Base-by-base conservation (phyloP, 148 eudicot species). In the Fagopyrum tataricum region DNA sequence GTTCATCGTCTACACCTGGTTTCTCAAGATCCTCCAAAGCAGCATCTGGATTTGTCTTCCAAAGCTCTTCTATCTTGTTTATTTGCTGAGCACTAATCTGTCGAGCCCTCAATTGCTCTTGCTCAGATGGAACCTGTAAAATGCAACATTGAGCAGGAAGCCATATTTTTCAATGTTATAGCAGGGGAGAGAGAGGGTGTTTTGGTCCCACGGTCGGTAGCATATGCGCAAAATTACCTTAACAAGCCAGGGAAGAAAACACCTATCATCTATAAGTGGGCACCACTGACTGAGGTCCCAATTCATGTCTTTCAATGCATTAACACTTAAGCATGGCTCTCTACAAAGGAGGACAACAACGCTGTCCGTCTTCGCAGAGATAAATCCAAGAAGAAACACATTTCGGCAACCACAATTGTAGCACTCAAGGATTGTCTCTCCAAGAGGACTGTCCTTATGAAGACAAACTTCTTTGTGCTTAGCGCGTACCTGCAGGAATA, bases 241-340 rank as follows among this genome's bases (percentile, higher is more conserved):
- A 55, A 95, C 92, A 81, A 95, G 93, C 98, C 98, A 95, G 47
- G 96, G 61, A 82, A 95, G 83, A 78, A 95, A 95, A 77, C 98
- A 95, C 51, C 98, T 85, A 78, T 95, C 98, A 81, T 95, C 98
- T 77, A 95, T 95, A 74, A 95, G 97, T 14, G 98, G 98, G 77
- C 97, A 95, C 98, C 98, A 95, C 78, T 95, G 98, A 84, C 97
- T 95, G 76, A 95, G 79, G 83, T 95, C 98, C 98, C 98, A 95
- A 69, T 95, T 95, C 98, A 91, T 95, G 84, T 95, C 98, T 79
- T 95, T 95, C 75, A 95, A 72, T 24, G 98, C 96, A 81, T 90
- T 95, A 56, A 84, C 87, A 72, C 83, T 95, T 44, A 95, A 83
- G 78, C 98, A 95, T 52, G 98, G 98, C 78, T 95, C 98, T 79